Percentiles rank a stretch among this genome's conserved stretches.
These are phyloP conservation scores for Thalia dealbata DNA, from an alignment of 176 grass and related monocot genomes.

Conservation along the genomic window DNA sequence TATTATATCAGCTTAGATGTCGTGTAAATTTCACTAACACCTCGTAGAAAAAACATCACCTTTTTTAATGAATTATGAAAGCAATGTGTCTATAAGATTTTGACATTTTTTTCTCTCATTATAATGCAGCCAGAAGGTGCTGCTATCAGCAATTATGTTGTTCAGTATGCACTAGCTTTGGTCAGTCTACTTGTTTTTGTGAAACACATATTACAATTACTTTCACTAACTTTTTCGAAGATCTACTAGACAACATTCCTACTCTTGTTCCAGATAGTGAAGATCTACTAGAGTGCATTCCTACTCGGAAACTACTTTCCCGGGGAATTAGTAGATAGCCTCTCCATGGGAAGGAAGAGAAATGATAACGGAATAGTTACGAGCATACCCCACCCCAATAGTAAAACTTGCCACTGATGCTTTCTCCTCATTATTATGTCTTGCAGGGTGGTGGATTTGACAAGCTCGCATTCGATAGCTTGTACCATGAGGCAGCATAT, in stretches of 20 bases:
- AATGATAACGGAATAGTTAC: too few species aligned
- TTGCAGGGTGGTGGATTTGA: slow-evolving; percentile 62
- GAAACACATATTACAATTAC: neutral
- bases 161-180: slow-evolving; percentile 82
- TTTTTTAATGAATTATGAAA: neutral
- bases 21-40: slow-evolving; percentile 38
- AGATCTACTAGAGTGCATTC: too few species aligned
- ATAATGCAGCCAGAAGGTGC: slow-evolving; percentile 69
- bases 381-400: too few species aligned
- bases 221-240: neutral
- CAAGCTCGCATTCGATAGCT: slow-evolving; percentile 53
- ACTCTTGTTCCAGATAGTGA: neutral
- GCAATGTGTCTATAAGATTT: neutral
- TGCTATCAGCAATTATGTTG: slow-evolving; percentile 65
- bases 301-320: too few species aligned
- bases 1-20: slow-evolving; percentile 84
- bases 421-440: neutral
- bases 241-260: neutral
- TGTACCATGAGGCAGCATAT: slow-evolving; percentile 52
- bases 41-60: neutral
- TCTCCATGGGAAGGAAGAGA: too few species aligned
- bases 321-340: too few species aligned
- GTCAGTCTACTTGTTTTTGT: slow-evolving; percentile 30
- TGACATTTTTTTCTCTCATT: neutral
- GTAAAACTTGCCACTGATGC: too few species aligned